A percentile compares a stretch with the other conserved stretches of the same genome.
Evolutionary conservation across 2,329 filamentous ascomycete genomes (phyloP).

Genomic region (Claviceps sp.): DNA sequence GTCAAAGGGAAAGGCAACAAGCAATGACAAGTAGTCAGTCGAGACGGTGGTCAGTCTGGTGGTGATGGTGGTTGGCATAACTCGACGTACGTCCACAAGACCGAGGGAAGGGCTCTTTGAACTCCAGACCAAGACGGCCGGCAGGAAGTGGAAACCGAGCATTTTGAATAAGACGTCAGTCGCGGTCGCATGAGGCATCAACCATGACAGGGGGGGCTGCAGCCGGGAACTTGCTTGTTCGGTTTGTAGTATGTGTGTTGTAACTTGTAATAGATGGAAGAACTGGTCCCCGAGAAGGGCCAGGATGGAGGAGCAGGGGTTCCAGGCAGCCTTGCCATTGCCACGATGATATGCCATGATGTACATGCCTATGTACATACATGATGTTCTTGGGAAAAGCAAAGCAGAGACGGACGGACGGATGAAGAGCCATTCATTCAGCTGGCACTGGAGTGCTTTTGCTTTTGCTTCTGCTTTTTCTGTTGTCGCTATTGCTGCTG

Average conservation of each 20-base stretch:
- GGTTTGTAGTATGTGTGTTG: conserved; percentile 1
- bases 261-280: background rate
- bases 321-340: background rate
- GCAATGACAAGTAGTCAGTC: background rate
- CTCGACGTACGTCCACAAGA: background rate
- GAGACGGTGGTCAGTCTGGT: background rate
- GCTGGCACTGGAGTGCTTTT: conserved; percentile 7
- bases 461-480: background rate
- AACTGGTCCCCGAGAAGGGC: conserved; percentile 3
- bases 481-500: background rate
- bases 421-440: background rate
- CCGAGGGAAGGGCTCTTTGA: background rate
- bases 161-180: conserved; percentile 5
- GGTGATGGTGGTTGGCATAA: background rate
- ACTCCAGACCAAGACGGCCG: background rate
- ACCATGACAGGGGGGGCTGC: conserved; percentile 12
- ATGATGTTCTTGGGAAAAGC: background rate
- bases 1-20: background rate
- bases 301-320: conserved; percentile 7
- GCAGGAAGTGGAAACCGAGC: conserved; percentile 1
- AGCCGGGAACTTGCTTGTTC: conserved; percentile 16
- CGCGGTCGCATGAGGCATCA: conserved; percentile 8
- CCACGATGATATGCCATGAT: background rate
- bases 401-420: conserved; percentile 2
- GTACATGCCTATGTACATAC: background rate